These are phyloP conservation scores for Xylaria sp. DNA, from an alignment of 2,329 filamentous ascomycete species.

Conservation along the genomic window DNA sequence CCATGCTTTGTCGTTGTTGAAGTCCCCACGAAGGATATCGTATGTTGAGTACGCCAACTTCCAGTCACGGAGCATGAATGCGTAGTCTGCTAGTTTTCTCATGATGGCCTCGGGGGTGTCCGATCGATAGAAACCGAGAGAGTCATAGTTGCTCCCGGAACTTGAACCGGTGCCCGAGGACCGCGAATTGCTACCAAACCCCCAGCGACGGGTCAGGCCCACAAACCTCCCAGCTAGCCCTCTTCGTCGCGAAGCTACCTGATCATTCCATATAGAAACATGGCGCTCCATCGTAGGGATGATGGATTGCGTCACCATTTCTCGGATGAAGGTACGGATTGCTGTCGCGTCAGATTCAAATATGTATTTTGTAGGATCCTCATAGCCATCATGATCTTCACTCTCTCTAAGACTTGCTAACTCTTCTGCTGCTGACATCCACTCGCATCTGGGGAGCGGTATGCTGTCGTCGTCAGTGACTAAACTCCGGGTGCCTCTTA, in stretches of 20 bases:
- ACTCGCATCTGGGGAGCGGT: slow-evolving; percentile 82
- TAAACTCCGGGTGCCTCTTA: slow-evolving; percentile 85
- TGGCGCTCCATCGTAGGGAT: slow-evolving; percentile 96
- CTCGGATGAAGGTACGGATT: slow-evolving; percentile 87
- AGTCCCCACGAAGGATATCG: slow-evolving; percentile 88
- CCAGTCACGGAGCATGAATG: slow-evolving; percentile 97
- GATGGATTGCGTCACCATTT: slow-evolving; percentile 94
- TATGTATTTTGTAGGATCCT: slow-evolving; percentile 79
- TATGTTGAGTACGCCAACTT: slow-evolving; percentile 93
- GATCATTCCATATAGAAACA: slow-evolving; percentile 94
- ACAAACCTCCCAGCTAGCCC: slow-evolving; percentile 94
- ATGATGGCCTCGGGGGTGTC: slow-evolving; percentile 90
- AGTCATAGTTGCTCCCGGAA: slow-evolving; percentile 77
- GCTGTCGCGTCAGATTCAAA: slow-evolving; percentile 93
- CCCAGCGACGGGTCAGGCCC: slow-evolving; percentile 90
- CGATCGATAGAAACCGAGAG: slow-evolving; percentile 81
- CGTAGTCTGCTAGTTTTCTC: slow-evolving; percentile 92
- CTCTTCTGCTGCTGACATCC: slow-evolving; percentile 89
- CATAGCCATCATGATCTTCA: slow-evolving; percentile 75
- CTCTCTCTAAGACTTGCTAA: slow-evolving; percentile 76
- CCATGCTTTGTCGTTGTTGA: slow-evolving; percentile 96
- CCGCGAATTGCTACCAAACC: slow-evolving; percentile 76
- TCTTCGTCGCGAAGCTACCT: slow-evolving; percentile 88
- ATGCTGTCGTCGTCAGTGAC: slow-evolving; percentile 92
- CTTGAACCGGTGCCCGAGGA: slow-evolving; percentile 64